Evolutionary conservation across 805 yeast genomes (phyloP).

Genomic region (Torulaspora quercuum): DNA sequence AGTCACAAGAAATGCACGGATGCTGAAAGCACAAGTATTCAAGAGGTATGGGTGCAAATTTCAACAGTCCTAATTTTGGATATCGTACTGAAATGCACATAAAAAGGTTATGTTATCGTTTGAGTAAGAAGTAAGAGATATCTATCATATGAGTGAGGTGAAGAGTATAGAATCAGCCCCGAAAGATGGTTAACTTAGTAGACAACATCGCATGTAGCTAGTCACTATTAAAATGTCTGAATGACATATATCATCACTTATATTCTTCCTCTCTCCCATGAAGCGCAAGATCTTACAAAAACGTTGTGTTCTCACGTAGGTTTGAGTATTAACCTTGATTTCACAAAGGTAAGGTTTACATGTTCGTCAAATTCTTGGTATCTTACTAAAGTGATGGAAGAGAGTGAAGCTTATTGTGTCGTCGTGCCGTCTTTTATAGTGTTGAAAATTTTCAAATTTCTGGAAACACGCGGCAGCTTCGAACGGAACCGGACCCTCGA

Average conservation of each 20-base stretch:
- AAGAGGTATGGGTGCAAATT: too few species aligned
- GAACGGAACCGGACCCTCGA: too few species aligned
- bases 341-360: constrained; percentile 1
- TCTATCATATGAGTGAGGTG: neutral
- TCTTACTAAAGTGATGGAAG: too few species aligned
- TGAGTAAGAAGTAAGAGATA: neutral
- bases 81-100: too few species aligned
- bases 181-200: constrained; percentile 41
- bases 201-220: constrained; percentile 39
- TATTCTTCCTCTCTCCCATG: constrained; percentile 6
- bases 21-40: too few species aligned
- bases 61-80: too few species aligned
- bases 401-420: too few species aligned
- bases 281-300: too few species aligned
- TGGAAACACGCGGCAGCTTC: too few species aligned
- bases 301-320: constrained; percentile 1
- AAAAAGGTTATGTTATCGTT: neutral
- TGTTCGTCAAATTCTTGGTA: too few species aligned
- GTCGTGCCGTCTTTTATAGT: constrained; percentile 9
- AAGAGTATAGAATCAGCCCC: constrained; percentile 35
- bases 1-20: too few species aligned
- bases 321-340: neutral
- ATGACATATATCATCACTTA: constrained; percentile 39
- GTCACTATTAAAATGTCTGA: constrained; percentile 37
- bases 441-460: constrained; percentile 3